These are phyloP conservation scores for Leucaena leucocephala DNA, from an alignment of 306 rosid genomes.

Conservation along the genomic window DNA sequence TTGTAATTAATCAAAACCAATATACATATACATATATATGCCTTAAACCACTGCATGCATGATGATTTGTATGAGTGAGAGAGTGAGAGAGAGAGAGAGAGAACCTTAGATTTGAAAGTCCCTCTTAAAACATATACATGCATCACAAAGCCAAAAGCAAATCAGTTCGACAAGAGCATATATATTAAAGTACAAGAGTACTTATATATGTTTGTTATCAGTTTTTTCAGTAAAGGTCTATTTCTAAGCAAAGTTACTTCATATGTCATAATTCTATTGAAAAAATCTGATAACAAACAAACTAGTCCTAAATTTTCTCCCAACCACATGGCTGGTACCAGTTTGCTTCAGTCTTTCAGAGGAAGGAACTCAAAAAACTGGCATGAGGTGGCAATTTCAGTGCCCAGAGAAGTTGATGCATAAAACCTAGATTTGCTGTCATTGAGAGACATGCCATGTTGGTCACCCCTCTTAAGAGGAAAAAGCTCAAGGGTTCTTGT, in stretches of 20 bases:
- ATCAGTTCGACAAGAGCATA: not conserved
- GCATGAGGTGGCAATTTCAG: conserved; percentile 27
- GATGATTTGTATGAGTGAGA: not conserved
- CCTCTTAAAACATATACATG: conserved; percentile 7
- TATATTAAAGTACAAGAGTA: not conserved
- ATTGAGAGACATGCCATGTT: conserved; percentile 22
- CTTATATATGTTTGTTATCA: not conserved
- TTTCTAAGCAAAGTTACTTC: not conserved
- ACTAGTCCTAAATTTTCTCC: not conserved
- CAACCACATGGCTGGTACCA: conserved; percentile 9
- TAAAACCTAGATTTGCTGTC: conserved; percentile 32
- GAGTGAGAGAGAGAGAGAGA: not conserved
- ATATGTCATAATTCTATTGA: not conserved
- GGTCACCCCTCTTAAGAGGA: conserved; percentile 47
- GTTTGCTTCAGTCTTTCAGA: conserved; percentile 40
- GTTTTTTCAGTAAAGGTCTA: not conserved
- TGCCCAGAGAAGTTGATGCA: conserved; percentile 26
- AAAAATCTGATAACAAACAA: conserved; percentile 7
- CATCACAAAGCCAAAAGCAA: not conserved
- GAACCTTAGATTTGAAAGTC: not conserved
- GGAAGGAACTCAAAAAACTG: conserved; percentile 66
- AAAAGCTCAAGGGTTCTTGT: conserved; percentile 61
- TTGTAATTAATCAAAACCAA: not conserved
- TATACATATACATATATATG: no score
- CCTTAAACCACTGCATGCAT: not conserved